phyloP scores from a whole-genome alignment of 768 basidiomycete genomes.

The Hebeloma cylindrosporum region DNA sequence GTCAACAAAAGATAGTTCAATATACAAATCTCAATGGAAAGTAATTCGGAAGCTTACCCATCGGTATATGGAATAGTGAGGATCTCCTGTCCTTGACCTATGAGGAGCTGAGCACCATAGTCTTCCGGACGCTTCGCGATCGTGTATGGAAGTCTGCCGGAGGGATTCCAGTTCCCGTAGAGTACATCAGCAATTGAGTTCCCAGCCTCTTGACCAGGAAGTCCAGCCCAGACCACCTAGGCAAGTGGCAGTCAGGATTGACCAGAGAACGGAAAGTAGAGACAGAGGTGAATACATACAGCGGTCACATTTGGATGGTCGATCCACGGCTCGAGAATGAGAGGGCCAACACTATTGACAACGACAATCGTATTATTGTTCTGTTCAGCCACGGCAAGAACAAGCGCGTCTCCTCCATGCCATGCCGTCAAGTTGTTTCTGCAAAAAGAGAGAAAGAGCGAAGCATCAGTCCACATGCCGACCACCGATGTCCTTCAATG shows the following conservation, averaged over 20 bases:
- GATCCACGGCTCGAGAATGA: slow-evolving; percentile 66
- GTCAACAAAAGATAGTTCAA: slow-evolving; percentile 2
- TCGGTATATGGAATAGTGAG: slow-evolving; percentile 59
- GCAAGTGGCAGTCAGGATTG: neutral
- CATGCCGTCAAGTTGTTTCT: slow-evolving; percentile 65
- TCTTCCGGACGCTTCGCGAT: slow-evolving; percentile 62
- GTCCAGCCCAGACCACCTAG: slow-evolving; percentile 64
- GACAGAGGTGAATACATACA: slow-evolving; percentile 39
- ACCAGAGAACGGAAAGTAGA: slow-evolving; percentile 15
- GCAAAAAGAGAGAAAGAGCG: neutral
- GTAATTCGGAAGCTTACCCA: slow-evolving; percentile 34
- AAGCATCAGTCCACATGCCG: neutral
- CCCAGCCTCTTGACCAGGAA: slow-evolving; percentile 69
- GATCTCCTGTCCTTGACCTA: slow-evolving; percentile 37
- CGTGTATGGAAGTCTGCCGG: slow-evolving; percentile 71
- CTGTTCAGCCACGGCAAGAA: slow-evolving; percentile 63
- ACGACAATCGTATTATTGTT: slow-evolving; percentile 76
- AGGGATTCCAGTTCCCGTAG: slow-evolving; percentile 69
- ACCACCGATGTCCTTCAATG: too few relatives aligned
- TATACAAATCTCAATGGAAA: neutral
- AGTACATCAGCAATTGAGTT: slow-evolving; percentile 71
- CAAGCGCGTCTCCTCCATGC: slow-evolving; percentile 69
- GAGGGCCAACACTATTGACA: slow-evolving; percentile 60
- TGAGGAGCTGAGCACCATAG: slow-evolving; percentile 53
- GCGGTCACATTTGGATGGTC: slow-evolving; percentile 73